Evolutionary conservation across 1,284 basidiomycete species (phyloP), one percentile per base, ranked within the genome.

Genomic region (Trametes versicolor): DNA sequence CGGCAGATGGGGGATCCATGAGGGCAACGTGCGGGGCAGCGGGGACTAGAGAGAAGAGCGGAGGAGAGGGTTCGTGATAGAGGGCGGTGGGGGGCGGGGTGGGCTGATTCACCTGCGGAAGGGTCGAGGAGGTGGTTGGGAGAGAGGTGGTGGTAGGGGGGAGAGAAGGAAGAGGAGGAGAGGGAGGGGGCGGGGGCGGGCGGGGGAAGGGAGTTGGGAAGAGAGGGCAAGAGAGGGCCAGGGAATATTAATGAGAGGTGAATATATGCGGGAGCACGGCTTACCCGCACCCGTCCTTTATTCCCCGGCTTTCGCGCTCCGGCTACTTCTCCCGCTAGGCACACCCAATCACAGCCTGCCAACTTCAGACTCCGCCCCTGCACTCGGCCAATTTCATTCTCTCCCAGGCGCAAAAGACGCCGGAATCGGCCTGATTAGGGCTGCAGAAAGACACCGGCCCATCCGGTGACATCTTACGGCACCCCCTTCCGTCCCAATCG

Each of bases 251-350:
- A 58, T 47, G 57, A 59, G 43, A 58, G 55, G 49, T n/a, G 5
- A 47, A n/a, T 52, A 52, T 55, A 56, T 43, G 15, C 17, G 41
- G 17, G 17, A 34, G 17, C 15, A 43, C 43, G 51, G 12, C 41
- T 39, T 15, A 48, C 39, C 55, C 41, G 41, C 19, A 3, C 52
- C 58, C 63, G 6, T 43, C 2, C 41, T 43, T 68, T 62, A 65
- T 66, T 67, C 63, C 61, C 66, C 69, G 69, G 64, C n/a, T 54
- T 67, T 66, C 64, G 58, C 58, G 58, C 62, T 64, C 66, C 66
- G 66, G 66, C 65, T 63, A 66, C 62, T 67, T 66, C 64, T 52
- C 51, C 67, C 65, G 58, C 54, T 10, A 32, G 25, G 32, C 45
- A 36, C 61, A 10, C 21, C 69, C 62, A 62, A 64, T 63, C 58